Conservation (phyloP, 164 flowering plant genomes). For the Saururus chinensis region DNA sequence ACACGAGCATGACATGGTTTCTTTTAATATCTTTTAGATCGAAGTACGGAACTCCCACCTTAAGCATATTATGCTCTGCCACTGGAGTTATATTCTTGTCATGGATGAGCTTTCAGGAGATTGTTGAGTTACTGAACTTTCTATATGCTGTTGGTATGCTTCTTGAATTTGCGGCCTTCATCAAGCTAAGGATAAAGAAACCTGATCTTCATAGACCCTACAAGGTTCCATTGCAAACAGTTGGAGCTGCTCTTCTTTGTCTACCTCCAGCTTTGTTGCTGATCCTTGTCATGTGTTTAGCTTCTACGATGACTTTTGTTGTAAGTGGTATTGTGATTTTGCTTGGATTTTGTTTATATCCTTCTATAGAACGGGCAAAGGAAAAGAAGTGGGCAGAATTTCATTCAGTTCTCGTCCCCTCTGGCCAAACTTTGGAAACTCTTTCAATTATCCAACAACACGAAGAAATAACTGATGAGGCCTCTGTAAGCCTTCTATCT, state of each 20-base stretch:
- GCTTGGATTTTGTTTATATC: conserved; percentile 46
- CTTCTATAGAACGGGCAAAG: conserved; percentile 29
- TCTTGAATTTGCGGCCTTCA: conserved; percentile 87
- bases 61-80: conserved; percentile 86
- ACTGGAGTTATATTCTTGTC: conserved; percentile 78
- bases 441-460: conserved; percentile 12
- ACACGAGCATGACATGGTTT: too few species aligned
- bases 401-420: conserved; percentile 9
- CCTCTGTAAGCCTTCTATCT: conserved; percentile 38
- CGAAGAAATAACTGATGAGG: conserved; percentile 29
- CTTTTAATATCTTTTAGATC: conserved; percentile 40
- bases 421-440: conserved; percentile 15
- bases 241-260: conserved; percentile 63
- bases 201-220: conserved; percentile 85
- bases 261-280: conserved; percentile 67
- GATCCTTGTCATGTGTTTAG: conserved; percentile 75
- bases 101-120: conserved; percentile 93
- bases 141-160: conserved; percentile 80
- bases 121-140: conserved; percentile 77
- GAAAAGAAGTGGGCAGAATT: conserved; percentile 38
- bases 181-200: conserved; percentile 56
- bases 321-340: conserved; percentile 51
- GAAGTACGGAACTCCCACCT: conserved; percentile 73
- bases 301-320: conserved; percentile 45
- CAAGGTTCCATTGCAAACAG: conserved; percentile 56